Evolutionary conservation across 805 yeast species (phyloP), one percentile per base, ranked within the genome.

Genomic region (Kodamaea fukazawae): DNA sequence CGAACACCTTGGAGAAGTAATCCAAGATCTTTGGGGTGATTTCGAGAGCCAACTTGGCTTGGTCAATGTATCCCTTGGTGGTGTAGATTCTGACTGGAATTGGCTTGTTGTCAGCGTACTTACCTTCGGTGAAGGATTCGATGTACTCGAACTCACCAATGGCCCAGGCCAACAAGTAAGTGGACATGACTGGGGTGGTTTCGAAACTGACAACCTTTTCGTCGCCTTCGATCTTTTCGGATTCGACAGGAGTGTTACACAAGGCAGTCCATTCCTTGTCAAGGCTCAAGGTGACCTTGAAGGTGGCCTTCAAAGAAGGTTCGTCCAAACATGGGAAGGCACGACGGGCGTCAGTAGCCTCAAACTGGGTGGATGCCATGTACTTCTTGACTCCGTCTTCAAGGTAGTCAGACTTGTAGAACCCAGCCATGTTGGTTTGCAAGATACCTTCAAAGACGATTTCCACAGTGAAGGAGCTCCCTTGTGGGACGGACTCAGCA

Each of bases 261-360:
- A 77, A 59, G 0, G 64, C 76, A 49, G 65, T 56, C 56, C 67
- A 57, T 3, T 58, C 53, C 2, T 50, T 44, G 18, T 55, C 56
- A 3, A 67, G 55, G 1, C 67, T 50, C 29, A 70, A 32, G 17
- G 60, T 65, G 23, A 85, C 72, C 23, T 63, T 56, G 55, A 84
- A 75, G 3, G 78, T 71, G 13, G 83, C 81, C 58, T 75, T 76
- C 35, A 72, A 55, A 38, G 65, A 68, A 2, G 82, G 82, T 52
- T 77, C 81, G 51, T 77, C 82, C 41, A 73, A 57, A 52, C 79
- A 76, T 7, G 82, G 82, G 52, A 77, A 76, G 5, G 80, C 77
- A 40, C 78, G 65, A 50, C 82, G 62, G 13, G 81, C 81, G 49
- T 75, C 81, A 3, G 79, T 73, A 16, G 81, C 76, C 55, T 77